Percentiles rank a stretch among this genome's conserved stretches.
Evolutionary conservation across 140 eudicot genomes (phyloP).

Genomic region (Bidens hawaiensis): DNA sequence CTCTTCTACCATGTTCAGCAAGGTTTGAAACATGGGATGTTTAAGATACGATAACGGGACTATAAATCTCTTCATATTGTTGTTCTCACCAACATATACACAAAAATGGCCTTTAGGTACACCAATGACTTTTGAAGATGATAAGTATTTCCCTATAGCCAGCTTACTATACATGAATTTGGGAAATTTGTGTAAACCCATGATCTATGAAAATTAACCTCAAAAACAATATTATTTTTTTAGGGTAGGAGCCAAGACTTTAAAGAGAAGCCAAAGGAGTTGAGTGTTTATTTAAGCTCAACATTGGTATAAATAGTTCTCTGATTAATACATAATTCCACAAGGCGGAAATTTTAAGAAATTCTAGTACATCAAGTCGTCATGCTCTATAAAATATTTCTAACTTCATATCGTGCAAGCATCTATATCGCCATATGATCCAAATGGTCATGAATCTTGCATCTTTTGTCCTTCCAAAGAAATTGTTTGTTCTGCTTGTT

Average conservation of each 20-base stretch:
- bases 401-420: neutral
- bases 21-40: slow-evolving; percentile 33
- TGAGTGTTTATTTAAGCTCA: neutral
- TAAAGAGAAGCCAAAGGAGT: neutral
- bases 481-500: neutral
- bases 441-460: too few relatives aligned
- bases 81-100: slow-evolving; percentile 40
- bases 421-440: neutral
- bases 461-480: too few relatives aligned
- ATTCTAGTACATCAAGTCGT: neutral
- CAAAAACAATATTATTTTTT: neutral
- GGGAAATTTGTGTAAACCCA: slow-evolving; percentile 4
- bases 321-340: neutral
- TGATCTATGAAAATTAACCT: neutral
- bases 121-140: neutral
- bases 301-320: slow-evolving; percentile 16
- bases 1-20: slow-evolving; percentile 24
- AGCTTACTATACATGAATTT: neutral
- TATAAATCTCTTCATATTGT: slow-evolving; percentile 28
- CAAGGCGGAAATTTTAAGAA: neutral
- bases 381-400: neutral
- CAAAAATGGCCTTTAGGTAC: slow-evolving; percentile 36
- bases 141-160: neutral
- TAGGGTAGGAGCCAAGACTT: slow-evolving; percentile 2
- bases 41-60: slow-evolving; percentile 35